Evolutionary conservation across 2,329 filamentous ascomycete species (phyloP).

Genomic region (Bimuria novae-zelandiae): DNA sequence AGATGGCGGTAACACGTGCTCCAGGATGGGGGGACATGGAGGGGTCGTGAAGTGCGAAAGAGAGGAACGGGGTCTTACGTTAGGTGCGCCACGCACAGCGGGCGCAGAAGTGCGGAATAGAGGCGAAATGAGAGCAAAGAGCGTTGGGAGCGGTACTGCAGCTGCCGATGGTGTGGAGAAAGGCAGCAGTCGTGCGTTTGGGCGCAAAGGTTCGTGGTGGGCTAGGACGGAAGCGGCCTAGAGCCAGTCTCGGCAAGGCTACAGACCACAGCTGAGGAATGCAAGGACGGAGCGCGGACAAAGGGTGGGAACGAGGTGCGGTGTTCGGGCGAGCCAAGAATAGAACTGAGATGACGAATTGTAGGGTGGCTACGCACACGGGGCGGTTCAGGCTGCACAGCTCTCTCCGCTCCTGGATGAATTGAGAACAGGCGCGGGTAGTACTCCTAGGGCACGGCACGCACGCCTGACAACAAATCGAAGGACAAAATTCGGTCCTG

Average conservation of each 20-base stretch:
- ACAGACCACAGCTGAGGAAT: conserved; percentile 15
- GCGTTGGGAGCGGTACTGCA: conserved; percentile 25
- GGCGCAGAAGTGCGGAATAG: conserved; percentile 30
- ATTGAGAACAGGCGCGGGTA: not conserved
- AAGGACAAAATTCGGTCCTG: conserved; percentile 1
- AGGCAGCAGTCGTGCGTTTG: conserved; percentile 35
- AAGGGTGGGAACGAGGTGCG: conserved; percentile 6
- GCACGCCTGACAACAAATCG: conserved; percentile 1
- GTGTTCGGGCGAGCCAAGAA: conserved; percentile 5
- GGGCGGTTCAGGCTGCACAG: not conserved
- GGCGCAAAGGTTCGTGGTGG: conserved; percentile 13
- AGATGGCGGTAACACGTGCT: conserved; percentile 10
- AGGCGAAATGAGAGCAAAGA: conserved; percentile 31
- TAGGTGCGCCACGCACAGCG: conserved; percentile 27
- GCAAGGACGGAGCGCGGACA: conserved; percentile 21
- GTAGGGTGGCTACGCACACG: not conserved
- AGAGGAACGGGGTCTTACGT: conserved; percentile 36
- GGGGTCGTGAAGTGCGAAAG: conserved; percentile 18
- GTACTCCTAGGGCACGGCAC: not conserved
- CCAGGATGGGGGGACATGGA: conserved; percentile 2
- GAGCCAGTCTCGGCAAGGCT: conserved; percentile 24
- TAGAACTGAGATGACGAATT: not conserved
- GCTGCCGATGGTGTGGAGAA: conserved; percentile 28
- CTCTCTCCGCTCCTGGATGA: conserved; percentile 1
- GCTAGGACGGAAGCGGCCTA: conserved; percentile 25